Evolutionary conservation across 805 yeast genomes (phyloP).

Genomic region (Metschnikowia kofuensis): DNA sequence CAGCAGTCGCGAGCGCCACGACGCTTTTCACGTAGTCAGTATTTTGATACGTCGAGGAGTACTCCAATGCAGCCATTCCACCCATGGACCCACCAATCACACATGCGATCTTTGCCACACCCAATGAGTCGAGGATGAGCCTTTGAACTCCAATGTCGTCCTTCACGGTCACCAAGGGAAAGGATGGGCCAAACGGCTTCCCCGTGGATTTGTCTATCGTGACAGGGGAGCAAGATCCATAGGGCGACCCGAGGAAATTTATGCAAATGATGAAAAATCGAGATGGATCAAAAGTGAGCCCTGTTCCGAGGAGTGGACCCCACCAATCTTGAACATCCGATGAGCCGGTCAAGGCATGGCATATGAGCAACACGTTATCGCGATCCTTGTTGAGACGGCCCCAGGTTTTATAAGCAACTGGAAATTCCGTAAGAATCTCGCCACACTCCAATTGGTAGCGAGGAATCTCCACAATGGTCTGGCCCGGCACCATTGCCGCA

Average conservation of each 20-base stretch:
- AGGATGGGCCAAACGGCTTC: conserved; percentile 85
- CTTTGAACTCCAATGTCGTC: conserved; percentile 86
- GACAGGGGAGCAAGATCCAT: conserved; percentile 92
- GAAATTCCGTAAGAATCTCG: conserved; percentile 65
- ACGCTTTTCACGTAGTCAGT: conserved; percentile 63
- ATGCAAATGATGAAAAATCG: conserved; percentile 83
- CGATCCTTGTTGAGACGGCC: conserved; percentile 70
- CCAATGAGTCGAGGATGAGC: conserved; percentile 72
- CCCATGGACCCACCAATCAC: conserved; percentile 99
- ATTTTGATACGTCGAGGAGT: conserved; percentile 62
- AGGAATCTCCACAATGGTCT: conserved; percentile 76
- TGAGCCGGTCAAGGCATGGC: conserved; percentile 95
- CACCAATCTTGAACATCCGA: conserved; percentile 98
- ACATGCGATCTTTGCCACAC: conserved; percentile 75
- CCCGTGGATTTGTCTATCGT: conserved; percentile 76
- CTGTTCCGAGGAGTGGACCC: conserved; percentile 91
- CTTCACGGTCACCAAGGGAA: conserved; percentile 89
- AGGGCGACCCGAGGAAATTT: conserved; percentile 94
- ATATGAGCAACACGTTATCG: conserved; percentile 82
- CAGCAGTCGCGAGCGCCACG: conserved; percentile 89
- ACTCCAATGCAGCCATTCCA: conserved; percentile 93
- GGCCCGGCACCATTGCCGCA: conserved; percentile 67
- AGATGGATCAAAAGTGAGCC: conserved; percentile 86
- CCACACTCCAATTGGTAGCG: conserved; percentile 78
- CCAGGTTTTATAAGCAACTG: conserved; percentile 96